Evolutionary conservation across 345 rosid genomes (phyloP).

Genomic region (Xanthoceras sorbifolium): DNA sequence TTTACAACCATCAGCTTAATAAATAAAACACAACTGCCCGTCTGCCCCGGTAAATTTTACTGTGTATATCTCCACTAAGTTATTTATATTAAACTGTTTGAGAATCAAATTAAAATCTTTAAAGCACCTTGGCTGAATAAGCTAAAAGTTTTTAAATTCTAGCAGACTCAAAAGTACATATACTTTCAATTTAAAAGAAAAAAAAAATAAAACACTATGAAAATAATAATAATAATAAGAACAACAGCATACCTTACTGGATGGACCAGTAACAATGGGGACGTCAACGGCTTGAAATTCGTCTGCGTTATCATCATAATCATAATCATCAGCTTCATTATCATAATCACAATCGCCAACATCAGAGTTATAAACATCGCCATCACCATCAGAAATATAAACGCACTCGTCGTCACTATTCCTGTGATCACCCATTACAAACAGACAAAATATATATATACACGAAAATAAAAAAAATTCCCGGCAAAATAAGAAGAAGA

Average conservation of each 20-base stretch:
- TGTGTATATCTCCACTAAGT: background rate
- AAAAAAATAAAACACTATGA: too few species aligned
- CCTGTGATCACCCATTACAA: constrained; percentile 10
- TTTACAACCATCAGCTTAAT: too few species aligned
- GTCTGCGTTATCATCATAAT: background rate
- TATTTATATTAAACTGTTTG: too few species aligned
- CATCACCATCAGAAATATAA: background rate
- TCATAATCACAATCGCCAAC: constrained; percentile 3
- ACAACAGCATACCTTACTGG: constrained; percentile 4
- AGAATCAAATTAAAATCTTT: background rate
- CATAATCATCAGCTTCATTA: background rate
- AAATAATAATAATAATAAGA: background rate
- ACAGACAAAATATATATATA: background rate
- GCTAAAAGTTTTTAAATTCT: background rate
- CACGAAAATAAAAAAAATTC: background rate
- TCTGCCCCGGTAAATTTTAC: too few species aligned
- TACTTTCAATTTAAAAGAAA: background rate
- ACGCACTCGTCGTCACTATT: constrained; percentile 6
- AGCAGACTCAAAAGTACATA: background rate
- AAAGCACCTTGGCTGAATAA: background rate
- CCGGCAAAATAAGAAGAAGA: background rate
- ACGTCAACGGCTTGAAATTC: constrained; percentile 2
- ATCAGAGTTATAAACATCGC: background rate
- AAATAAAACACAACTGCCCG: background rate
- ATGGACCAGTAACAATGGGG: background rate